phyloP scores from a whole-genome alignment of 768 basidiomycete genomes.

The Mycena floridula region DNA sequence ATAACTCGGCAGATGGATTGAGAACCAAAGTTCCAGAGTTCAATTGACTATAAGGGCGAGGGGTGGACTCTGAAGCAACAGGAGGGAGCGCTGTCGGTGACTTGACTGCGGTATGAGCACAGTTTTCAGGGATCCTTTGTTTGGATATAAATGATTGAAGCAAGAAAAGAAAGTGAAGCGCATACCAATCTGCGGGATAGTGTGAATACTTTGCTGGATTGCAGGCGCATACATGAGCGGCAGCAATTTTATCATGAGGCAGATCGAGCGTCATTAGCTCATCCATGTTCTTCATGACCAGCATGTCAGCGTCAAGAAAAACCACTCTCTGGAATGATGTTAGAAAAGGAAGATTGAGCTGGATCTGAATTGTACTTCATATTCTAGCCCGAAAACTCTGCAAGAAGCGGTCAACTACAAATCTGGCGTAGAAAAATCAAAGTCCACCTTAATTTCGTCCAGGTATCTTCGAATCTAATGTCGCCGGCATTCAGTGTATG shows the following conservation, averaged over 20 bases:
- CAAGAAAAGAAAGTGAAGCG: conserved; percentile 7
- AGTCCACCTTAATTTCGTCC: conserved; percentile 57
- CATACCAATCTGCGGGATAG: conserved; percentile 86
- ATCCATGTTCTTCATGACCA: conserved; percentile 80
- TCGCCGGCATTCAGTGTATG: conserved; percentile 38
- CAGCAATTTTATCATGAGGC: conserved; percentile 71
- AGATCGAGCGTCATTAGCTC: conserved; percentile 56
- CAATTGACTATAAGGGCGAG: conserved; percentile 74
- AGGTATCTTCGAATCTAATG: conserved; percentile 59
- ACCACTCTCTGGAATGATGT: conserved; percentile 54
- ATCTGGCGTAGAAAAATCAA: background rate
- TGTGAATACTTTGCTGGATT: conserved; percentile 81
- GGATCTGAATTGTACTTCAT: too few species aligned
- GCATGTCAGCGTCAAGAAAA: conserved; percentile 86
- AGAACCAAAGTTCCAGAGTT: conserved; percentile 90
- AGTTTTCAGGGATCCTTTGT: conserved; percentile 86
- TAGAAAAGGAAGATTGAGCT: conserved; percentile 13
- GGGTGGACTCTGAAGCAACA: conserved; percentile 31
- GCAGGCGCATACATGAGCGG: conserved; percentile 88
- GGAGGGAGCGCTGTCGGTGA: conserved; percentile 38
- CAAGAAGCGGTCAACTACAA: conserved; percentile 1
- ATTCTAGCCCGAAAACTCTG: conserved; percentile 65
- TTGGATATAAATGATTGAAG: background rate
- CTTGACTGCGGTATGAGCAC: conserved; percentile 63
- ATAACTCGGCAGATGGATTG: conserved; percentile 57